A percentile compares a stretch with the other conserved stretches of the same genome.
phyloP scores from a whole-genome alignment of 1,139 yeast species.

The Hanseniaspora uvarum region DNA sequence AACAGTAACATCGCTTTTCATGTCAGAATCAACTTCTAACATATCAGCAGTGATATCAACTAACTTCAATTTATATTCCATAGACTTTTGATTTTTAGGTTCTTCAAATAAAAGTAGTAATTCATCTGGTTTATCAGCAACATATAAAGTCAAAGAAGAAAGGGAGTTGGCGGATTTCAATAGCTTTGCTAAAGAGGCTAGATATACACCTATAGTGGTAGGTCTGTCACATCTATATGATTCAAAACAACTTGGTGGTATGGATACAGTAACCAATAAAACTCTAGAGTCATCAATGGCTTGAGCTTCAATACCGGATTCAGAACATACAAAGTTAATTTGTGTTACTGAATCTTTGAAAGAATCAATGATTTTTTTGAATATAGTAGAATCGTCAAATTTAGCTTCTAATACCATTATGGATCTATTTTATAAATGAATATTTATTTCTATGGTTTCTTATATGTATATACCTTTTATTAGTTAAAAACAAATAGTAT shows the following conservation, averaged over 20 bases:
- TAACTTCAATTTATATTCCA: conserved; percentile 82
- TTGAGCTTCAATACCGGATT: conserved; percentile 88
- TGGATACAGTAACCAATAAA: conserved; percentile 73
- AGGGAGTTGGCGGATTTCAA: conserved; percentile 85
- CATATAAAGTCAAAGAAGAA: conserved; percentile 77
- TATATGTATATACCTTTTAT: neutral
- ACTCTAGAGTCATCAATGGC: conserved; percentile 98
- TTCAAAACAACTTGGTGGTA: conserved; percentile 82
- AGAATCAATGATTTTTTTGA: conserved; percentile 83
- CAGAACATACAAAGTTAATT: conserved; percentile 94
- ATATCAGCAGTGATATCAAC: conserved; percentile 97
- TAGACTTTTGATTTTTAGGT: conserved; percentile 76
- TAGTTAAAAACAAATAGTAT: no score
- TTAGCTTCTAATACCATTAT: conserved; percentile 84
- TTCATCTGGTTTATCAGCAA: conserved; percentile 83
- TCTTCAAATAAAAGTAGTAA: conserved; percentile 83
- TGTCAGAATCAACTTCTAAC: conserved; percentile 74
- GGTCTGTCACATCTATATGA: conserved; percentile 95
- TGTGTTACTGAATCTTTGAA: conserved; percentile 86
- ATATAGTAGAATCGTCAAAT: conserved; percentile 81
- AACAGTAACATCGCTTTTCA: conserved; percentile 79
- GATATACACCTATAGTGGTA: conserved; percentile 82
- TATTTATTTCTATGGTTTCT: neutral
- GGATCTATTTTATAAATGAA: neutral
- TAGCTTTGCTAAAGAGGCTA: conserved; percentile 75